These are phyloP conservation scores for Fusarium papillatum DNA, from an alignment of 2,329 filamentous ascomycete species.

Conservation along the genomic window DNA sequence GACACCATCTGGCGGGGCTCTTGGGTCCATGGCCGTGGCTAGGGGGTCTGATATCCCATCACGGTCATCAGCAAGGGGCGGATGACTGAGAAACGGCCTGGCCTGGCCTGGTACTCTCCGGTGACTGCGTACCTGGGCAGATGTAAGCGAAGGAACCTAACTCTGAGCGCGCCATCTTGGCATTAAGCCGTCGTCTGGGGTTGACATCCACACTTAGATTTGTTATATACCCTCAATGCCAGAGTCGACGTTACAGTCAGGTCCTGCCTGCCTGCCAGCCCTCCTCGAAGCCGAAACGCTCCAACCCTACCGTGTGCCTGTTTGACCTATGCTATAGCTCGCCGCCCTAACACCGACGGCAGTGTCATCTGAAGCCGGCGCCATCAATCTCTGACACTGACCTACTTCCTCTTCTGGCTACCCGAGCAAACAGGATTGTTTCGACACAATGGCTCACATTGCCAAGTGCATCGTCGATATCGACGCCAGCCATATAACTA, in stretches of 20 bases:
- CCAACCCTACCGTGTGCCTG: constrained; percentile 36
- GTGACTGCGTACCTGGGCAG: constrained; percentile 28
- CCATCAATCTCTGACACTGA: constrained; percentile 43
- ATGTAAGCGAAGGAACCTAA: constrained; percentile 40
- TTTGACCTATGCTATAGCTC: constrained; percentile 39
- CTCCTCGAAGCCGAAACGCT: constrained; percentile 43
- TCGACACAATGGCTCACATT: constrained; percentile 71
- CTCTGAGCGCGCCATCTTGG: constrained; percentile 38
- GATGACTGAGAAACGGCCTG: constrained; percentile 32
- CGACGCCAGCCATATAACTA: constrained; percentile 65
- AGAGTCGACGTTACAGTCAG: constrained; percentile 35
- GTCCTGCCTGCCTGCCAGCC: constrained; percentile 30
- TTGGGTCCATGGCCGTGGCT: constrained; percentile 25
- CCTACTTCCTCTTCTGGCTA: constrained; percentile 38
- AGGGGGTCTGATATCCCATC: constrained; percentile 31
- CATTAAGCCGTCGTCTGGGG: constrained; percentile 38
- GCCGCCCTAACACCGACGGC: constrained; percentile 33
- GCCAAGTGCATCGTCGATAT: constrained; percentile 68
- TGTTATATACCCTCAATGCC: constrained; percentile 45
- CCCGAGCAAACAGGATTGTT: constrained; percentile 35
- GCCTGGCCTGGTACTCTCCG: constrained; percentile 24
- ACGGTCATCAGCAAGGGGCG: constrained; percentile 37
- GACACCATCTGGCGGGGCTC: constrained; percentile 32
- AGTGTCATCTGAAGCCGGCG: constrained; percentile 36
- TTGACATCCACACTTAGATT: constrained; percentile 40